Evolutionary conservation across 306 rosid species (phyloP), one percentile per base, ranked within the genome.

Genomic region (Vigna reflexopilosa): DNA sequence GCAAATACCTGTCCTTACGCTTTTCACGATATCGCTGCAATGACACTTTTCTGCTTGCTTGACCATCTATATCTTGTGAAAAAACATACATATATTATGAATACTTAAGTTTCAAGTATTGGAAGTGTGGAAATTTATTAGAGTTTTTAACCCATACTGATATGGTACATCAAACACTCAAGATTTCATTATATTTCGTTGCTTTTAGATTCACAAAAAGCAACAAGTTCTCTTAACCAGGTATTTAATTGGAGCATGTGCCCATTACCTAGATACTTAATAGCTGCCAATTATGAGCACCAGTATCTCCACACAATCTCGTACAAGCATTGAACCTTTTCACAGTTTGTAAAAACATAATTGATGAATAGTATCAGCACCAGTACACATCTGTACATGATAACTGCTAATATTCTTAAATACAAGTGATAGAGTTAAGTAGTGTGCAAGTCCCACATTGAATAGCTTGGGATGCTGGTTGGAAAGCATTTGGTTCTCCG

Each of bases 1-100:
- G 74, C 77, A 28, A 76, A 32, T 81, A 96, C 99, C 99, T 96
- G 91, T 93, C 98, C 79, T 90, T 96, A 72, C 91, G 86, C 91
- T 96, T 96, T 82, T 93, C 98, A 61, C 2, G 91, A 81, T 93
- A 96, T 78, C 98, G 93, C 86, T 96, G 94, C 87, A 96, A 50
- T 4, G 91, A 93, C 75, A 85, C 85, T 87, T 90, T 69, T 77
- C 99, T 84, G 90, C 88, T 91, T 38, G 89, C 94, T 81, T 87
- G 97, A 66, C 98, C 97, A 79, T 96, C 98, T 84, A 86, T 88
- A 88, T 90, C 96, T 91, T 72, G 54, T 86, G 82, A 89, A 76
- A 80, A 42, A 9, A 42, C 47, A 42, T 50, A 82, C 63, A 77
- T 66, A 77, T 42, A 77, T 66, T 19, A 67, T 54, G 50, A 32